Percentiles rank a stretch among this genome's conserved stretches.
These are phyloP conservation scores for Metschnikowia colocasiae DNA, from an alignment of 805 yeast genomes.

Conservation along the genomic window DNA sequence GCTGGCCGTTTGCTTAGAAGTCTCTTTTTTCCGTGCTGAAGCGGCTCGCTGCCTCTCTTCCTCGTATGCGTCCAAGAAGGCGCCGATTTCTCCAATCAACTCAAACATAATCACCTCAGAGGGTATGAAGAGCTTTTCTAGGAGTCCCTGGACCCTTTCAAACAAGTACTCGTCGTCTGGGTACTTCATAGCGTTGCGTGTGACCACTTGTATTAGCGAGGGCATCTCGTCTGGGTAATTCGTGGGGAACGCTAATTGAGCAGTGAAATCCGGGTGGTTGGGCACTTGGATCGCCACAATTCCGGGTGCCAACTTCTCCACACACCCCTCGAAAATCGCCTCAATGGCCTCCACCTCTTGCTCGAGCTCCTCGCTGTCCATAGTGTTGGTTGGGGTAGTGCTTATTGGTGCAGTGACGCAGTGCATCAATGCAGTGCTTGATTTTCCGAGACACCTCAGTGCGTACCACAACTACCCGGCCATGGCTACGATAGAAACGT, in stretches of 20 bases:
- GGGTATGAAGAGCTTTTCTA: conserved; percentile 44
- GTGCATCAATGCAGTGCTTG: background rate
- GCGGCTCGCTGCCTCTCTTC: conserved; percentile 9
- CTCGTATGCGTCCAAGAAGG: conserved; percentile 38
- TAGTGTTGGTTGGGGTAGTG: background rate
- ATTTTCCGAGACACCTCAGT: background rate
- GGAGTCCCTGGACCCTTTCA: conserved; percentile 44
- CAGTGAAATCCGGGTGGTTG: conserved; percentile 52
- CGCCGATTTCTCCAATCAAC: conserved; percentile 61
- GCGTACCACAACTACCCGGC: background rate
- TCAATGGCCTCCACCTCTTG: conserved; percentile 83
- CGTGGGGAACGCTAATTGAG: conserved; percentile 71
- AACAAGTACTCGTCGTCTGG: conserved; percentile 44
- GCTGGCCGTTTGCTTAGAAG: background rate
- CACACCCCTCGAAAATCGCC: conserved; percentile 76
- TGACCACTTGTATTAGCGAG: conserved; percentile 52
- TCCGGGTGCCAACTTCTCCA: conserved; percentile 35
- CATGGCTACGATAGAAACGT: conserved; percentile 24
- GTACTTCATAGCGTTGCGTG: conserved; percentile 33
- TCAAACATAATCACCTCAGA: conserved; percentile 82
- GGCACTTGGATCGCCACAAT: conserved; percentile 53
- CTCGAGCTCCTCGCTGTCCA: conserved; percentile 11
- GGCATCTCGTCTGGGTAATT: conserved; percentile 69
- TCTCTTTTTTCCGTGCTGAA: background rate
- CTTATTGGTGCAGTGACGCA: background rate